These are phyloP conservation scores for Globisporangium heterothallicum DNA, from an alignment of 352 stramenopile genomes.

Conservation along the genomic window DNA sequence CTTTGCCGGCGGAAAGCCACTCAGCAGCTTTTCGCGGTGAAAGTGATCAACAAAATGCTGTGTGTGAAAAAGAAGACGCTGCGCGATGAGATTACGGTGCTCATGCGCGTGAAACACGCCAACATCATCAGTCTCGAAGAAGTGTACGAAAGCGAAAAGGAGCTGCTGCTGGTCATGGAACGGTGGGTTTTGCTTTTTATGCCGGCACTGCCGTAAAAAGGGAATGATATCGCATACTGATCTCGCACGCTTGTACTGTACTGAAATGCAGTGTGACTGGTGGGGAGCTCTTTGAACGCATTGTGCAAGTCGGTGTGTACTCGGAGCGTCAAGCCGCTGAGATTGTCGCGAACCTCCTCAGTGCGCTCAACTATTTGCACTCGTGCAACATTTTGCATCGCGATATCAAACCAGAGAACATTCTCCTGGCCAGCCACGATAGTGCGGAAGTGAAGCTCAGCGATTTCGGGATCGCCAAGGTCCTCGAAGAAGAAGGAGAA, in stretches of 20 bases:
- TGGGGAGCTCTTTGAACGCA: conserved; percentile 80
- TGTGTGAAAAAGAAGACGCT: conserved; percentile 85
- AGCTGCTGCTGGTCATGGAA: conserved; percentile 86
- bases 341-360: conserved; percentile 69
- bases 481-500: conserved; percentile 76
- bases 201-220: background rate
- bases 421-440: conserved; percentile 67
- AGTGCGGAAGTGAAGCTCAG: conserved; percentile 76
- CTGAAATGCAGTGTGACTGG: conserved; percentile 54
- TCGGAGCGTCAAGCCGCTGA: conserved; percentile 73
- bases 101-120: conserved; percentile 79
- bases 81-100: conserved; percentile 82
- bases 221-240: background rate
- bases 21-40: conserved; percentile 79
- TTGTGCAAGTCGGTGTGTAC: conserved; percentile 78
- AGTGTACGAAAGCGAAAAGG: conserved; percentile 83
- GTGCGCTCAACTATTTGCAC: conserved; percentile 70
- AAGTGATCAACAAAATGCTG: conserved; percentile 86
- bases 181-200: conserved; percentile 24
- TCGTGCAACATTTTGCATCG: conserved; percentile 78
- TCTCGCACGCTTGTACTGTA: too few relatives aligned
- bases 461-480: conserved; percentile 83
- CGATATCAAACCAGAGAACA: conserved; percentile 84
- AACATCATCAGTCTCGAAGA: conserved; percentile 87
- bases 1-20: conserved; percentile 77